A percentile compares a stretch with the other conserved stretches of the same genome.
phyloP scores from a whole-genome alignment of 257 asterid genomes.

The Salvia hispanica region DNA sequence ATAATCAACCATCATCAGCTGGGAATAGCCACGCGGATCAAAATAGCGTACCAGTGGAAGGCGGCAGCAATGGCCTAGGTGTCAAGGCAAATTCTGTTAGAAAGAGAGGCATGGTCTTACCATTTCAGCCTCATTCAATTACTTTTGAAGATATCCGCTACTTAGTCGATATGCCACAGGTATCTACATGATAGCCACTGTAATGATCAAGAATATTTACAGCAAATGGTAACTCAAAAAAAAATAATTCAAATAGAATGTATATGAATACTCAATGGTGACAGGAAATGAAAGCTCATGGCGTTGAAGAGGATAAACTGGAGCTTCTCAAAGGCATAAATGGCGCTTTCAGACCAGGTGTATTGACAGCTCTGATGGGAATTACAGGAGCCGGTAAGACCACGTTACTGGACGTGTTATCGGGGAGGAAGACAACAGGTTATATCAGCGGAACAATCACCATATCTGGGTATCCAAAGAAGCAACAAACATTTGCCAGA shows the following conservation, averaged over 20 bases:
- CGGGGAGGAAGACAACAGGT: constrained; percentile 82
- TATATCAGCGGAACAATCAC: constrained; percentile 65
- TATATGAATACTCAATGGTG: too few relatives aligned
- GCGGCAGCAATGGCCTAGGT: constrained; percentile 31
- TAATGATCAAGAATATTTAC: too few relatives aligned
- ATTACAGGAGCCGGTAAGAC: constrained; percentile 87
- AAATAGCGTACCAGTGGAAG: constrained; percentile 27
- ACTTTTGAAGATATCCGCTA: constrained; percentile 69
- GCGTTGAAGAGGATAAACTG: constrained; percentile 49
- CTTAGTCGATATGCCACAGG: constrained; percentile 77
- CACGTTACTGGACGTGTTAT: constrained; percentile 78
- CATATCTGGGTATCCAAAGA: constrained; percentile 71
- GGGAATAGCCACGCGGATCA: constrained; percentile 2
- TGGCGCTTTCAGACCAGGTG: constrained; percentile 85
- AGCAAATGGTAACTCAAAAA: too few relatives aligned
- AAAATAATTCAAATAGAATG: too few relatives aligned
- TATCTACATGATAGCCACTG: too few relatives aligned
- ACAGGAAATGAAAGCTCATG: constrained; percentile 77
- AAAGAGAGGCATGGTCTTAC: constrained; percentile 80
- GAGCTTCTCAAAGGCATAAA: constrained; percentile 77
- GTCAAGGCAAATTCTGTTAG: constrained; percentile 18
- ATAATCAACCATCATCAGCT: constrained; percentile 30
- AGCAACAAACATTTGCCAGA: constrained; percentile 75
- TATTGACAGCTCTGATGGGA: constrained; percentile 84
- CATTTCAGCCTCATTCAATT: constrained; percentile 73